These are phyloP conservation scores for Geotrichum citri-aurantii DNA, from an alignment of 1,139 yeast species.

Conservation along the genomic window DNA sequence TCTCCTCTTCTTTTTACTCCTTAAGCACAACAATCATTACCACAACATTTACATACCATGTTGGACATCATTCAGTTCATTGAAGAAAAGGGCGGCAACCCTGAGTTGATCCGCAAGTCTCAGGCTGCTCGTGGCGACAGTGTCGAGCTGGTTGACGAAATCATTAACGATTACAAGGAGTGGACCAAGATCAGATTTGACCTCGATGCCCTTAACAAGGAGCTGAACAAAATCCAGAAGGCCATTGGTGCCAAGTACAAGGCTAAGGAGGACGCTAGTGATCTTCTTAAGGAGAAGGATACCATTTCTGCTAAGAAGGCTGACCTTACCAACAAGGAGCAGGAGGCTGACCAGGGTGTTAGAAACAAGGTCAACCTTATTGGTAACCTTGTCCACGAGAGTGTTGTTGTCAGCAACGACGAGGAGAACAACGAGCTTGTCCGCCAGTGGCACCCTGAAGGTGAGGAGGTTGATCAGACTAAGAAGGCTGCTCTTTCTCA, in stretches of 20 bases:
- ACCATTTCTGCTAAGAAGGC: slow-evolving; percentile 64
- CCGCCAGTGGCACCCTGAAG: slow-evolving; percentile 80
- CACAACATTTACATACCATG: slow-evolving; percentile 42
- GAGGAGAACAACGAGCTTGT: slow-evolving; percentile 89
- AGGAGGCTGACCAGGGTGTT: slow-evolving; percentile 69
- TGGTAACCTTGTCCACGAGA: slow-evolving; percentile 90
- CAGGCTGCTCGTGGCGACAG: slow-evolving; percentile 93
- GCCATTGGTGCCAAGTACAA: slow-evolving; percentile 88
- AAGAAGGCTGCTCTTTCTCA: slow-evolving; percentile 79
- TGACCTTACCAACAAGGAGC: slow-evolving; percentile 59
- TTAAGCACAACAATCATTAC: background rate
- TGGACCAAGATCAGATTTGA: slow-evolving; percentile 94
- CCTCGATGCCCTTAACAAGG: slow-evolving; percentile 83
- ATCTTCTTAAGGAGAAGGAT: slow-evolving; percentile 75
- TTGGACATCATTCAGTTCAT: slow-evolving; percentile 86
- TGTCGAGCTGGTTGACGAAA: slow-evolving; percentile 93
- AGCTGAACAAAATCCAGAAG: slow-evolving; percentile 81
- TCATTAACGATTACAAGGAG: slow-evolving; percentile 78
- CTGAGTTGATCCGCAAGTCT: slow-evolving; percentile 77
- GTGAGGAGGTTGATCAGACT: slow-evolving; percentile 46
- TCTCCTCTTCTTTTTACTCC: background rate
- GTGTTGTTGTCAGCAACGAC: slow-evolving; percentile 79
- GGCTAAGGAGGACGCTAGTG: slow-evolving; percentile 90
- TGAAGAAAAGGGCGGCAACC: slow-evolving; percentile 95
- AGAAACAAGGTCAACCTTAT: slow-evolving; percentile 77